Conservation (phyloP, 352 stramenopile species). For the Phytophthora fragariae region DNA sequence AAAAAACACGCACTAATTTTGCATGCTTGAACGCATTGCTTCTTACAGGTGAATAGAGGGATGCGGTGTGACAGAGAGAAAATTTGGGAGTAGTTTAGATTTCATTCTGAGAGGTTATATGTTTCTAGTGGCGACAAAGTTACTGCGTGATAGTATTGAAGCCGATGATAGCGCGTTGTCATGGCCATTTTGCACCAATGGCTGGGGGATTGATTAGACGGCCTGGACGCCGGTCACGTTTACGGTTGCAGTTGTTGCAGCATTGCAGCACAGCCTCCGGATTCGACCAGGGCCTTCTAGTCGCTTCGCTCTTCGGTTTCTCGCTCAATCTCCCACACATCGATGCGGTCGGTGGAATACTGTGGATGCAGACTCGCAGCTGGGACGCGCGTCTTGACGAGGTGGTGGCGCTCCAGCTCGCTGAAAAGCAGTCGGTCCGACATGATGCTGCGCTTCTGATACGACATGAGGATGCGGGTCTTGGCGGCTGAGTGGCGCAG, state of each 20-base stretch:
- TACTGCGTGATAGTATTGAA: neutral
- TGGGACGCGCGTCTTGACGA: constrained; percentile 43
- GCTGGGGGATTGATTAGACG: constrained; percentile 8
- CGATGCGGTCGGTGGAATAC: constrained; percentile 54
- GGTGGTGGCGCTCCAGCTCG: constrained; percentile 46
- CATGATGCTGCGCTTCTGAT: constrained; percentile 71
- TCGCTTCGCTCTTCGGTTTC: constrained; percentile 15
- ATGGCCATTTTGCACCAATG: constrained; percentile 11
- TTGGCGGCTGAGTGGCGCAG: constrained; percentile 43
- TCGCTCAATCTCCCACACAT: constrained; percentile 54
- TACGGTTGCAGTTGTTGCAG: constrained; percentile 1
- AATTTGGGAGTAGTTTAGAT: too few species aligned
- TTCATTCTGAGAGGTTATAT: too few species aligned
- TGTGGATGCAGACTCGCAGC: constrained; percentile 45
- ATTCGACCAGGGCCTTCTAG: constrained; percentile 29
- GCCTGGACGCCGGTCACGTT: neutral
- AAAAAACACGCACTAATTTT: constrained; percentile 13
- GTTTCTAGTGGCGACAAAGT: neutral
- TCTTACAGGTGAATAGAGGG: neutral
- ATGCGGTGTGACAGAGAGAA: neutral
- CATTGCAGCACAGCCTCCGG: neutral
- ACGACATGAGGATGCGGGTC: constrained; percentile 69
- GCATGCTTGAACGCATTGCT: neutral
- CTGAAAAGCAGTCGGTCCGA: constrained; percentile 70
- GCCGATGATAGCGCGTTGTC: neutral